Evolutionary conservation across 1,284 basidiomycete species (phyloP).

Genomic region (Cutaneotrichosporon cavernicola): DNA sequence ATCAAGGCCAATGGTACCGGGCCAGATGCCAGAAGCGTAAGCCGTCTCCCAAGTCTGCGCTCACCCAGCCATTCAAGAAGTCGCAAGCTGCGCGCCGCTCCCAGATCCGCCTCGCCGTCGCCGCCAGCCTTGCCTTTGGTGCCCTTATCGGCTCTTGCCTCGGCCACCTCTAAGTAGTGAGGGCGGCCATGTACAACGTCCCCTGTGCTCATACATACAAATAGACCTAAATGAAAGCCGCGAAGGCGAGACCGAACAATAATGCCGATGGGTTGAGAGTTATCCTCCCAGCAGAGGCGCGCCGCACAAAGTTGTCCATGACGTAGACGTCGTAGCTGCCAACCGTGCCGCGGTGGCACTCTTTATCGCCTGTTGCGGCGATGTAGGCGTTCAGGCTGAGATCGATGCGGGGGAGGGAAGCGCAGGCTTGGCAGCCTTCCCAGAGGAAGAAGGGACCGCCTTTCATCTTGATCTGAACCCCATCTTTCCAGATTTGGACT

Average conservation of each 20-base stretch:
- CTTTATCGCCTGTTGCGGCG: slow-evolving; percentile 17
- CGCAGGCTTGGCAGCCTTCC: slow-evolving; percentile 26
- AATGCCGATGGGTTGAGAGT: background rate
- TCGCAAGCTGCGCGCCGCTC: background rate
- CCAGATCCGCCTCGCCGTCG: background rate
- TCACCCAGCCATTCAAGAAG: background rate
- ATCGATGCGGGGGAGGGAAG: slow-evolving; percentile 18
- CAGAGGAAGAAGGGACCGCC: slow-evolving; percentile 21
- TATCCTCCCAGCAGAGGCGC: background rate
- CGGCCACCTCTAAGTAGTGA: background rate
- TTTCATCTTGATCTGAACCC: background rate
- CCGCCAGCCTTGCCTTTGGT: background rate
- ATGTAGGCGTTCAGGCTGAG: slow-evolving; percentile 20
- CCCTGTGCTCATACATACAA: slow-evolving; percentile 1
- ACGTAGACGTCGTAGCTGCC: slow-evolving; percentile 24
- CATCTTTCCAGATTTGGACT: slow-evolving; percentile 18
- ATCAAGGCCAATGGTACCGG: background rate
- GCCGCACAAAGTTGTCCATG: slow-evolving; percentile 19
- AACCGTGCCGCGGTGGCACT: slow-evolving; percentile 18
- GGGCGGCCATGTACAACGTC: background rate
- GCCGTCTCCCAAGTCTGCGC: background rate
- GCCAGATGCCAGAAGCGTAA: background rate
- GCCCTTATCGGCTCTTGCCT: slow-evolving; percentile 18
- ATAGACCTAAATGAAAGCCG: background rate
- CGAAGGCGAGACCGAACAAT: background rate